Conservation (phyloP, 2,329 filamentous ascomycete species). For the Penicillium sp. region DNA sequence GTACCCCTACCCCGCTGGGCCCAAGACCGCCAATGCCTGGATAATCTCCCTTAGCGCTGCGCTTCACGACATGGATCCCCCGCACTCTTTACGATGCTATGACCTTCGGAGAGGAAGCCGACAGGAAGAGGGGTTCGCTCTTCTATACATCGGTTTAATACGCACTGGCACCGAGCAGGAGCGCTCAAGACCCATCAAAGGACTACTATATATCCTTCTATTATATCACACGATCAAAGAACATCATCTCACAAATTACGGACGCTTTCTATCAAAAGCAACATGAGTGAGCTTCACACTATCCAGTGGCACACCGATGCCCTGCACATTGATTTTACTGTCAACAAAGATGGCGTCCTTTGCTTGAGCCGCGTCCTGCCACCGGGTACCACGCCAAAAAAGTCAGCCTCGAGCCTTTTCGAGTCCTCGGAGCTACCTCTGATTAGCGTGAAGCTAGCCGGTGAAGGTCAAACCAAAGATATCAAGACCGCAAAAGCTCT, state of each 20-base stretch:
- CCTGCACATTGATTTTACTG: background rate
- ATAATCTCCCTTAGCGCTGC: background rate
- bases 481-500: background rate
- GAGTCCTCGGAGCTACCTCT: background rate
- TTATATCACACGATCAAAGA: no score
- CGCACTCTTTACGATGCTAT: background rate
- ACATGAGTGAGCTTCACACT: background rate
- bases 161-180: no score
- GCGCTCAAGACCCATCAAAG: no score
- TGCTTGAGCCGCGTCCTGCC: background rate
- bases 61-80: background rate
- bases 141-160: no score
- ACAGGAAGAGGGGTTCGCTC: background rate
- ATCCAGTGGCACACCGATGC: background rate
- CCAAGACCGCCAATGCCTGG: background rate
- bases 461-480: background rate
- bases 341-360: background rate
- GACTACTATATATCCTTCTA: no score
- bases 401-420: background rate
- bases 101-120: background rate
- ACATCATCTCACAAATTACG: no score
- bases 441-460: background rate
- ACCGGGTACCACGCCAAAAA: background rate
- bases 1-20: background rate
- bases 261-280: no score